A percentile compares a stretch with the other conserved stretches of the same genome.
Conservation (phyloP, 148 eudicot genomes). For the Vaccinium corymbosum region DNA sequence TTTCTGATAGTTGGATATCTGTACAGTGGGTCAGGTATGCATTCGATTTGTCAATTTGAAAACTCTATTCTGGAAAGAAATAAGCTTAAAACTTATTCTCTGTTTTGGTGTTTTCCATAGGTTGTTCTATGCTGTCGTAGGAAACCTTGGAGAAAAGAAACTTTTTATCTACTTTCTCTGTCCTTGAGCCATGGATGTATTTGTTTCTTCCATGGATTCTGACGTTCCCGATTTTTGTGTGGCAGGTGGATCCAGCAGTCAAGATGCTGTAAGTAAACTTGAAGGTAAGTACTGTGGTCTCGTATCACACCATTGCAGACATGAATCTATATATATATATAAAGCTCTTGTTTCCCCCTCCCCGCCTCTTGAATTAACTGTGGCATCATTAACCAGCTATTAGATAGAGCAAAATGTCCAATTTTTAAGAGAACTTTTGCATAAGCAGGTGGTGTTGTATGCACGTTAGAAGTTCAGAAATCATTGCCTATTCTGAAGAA, state of each 20-base stretch:
- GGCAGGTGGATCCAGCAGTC: constrained; percentile 42
- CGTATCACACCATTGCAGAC: neutral
- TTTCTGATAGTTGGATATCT: constrained; percentile 72
- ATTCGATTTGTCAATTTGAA: neutral
- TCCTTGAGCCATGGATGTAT: neutral
- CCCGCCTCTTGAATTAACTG: no score
- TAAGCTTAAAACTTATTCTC: neutral
- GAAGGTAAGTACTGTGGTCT: constrained; percentile 49
- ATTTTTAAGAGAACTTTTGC: neutral
- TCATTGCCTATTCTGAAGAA: constrained; percentile 72
- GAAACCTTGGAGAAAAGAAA: constrained; percentile 4
- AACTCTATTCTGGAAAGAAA: neutral
- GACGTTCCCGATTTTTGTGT: constrained; percentile 17
- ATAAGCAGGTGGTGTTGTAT: constrained; percentile 62
- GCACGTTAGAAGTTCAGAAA: constrained; percentile 61
- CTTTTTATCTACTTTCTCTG: neutral
- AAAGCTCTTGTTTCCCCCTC: no score
- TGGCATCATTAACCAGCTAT: neutral
- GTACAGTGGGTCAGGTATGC: constrained; percentile 84
- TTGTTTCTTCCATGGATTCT: constrained; percentile 13
- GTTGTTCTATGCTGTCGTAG: constrained; percentile 11
- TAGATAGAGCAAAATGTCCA: neutral
- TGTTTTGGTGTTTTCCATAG: neutral
- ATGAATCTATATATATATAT: neutral
- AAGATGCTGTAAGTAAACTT: constrained; percentile 49